Evolutionary conservation across 495 filamentous ascomycete genomes (phyloP).

Genomic region (Monascus purpureus): DNA sequence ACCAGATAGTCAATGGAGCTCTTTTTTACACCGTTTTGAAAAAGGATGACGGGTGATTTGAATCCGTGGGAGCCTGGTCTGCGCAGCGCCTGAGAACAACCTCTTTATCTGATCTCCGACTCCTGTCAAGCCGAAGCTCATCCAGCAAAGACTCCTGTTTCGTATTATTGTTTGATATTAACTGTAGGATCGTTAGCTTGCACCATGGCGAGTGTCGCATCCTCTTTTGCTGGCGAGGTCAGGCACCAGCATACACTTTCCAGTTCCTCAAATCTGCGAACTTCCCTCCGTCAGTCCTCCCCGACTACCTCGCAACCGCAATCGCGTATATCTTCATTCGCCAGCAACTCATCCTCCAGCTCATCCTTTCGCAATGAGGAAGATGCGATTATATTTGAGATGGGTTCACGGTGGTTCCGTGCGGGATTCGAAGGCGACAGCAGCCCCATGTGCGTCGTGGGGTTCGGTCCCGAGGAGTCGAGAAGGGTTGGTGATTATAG

Average conservation of each 20-base stretch:
- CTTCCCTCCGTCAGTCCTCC: conserved; percentile 14
- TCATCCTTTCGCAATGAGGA: conserved; percentile 68
- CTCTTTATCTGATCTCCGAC: too few species aligned
- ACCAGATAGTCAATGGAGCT: not conserved
- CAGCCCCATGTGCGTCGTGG: conserved; percentile 53
- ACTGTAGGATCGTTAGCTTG: too few species aligned
- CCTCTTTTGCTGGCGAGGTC: not conserved
- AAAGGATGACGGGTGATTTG: too few species aligned
- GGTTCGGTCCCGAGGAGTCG: conserved; percentile 60
- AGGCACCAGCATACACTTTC: not conserved
- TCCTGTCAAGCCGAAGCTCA: too few species aligned
- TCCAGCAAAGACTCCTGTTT: too few species aligned
- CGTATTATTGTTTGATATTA: too few species aligned
- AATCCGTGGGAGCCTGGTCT: too few species aligned
- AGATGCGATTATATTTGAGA: conserved; percentile 67
- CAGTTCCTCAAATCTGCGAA: not conserved
- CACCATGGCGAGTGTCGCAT: not conserved
- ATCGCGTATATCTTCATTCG: conserved; percentile 30
- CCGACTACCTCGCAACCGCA: conserved; percentile 26
- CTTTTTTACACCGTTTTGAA: not conserved
- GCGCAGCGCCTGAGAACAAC: too few species aligned
- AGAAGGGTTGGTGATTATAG: conserved; percentile 73
- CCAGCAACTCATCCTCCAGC: conserved; percentile 55
- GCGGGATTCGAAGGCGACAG: conserved; percentile 77
- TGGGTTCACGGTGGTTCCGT: conserved; percentile 66